Percentiles rank a stretch among this genome's conserved stretches.
These are phyloP conservation scores for Linnemannia schmuckeri DNA, from an alignment of 192 early-diverging fungal species.

Conservation along the genomic window DNA sequence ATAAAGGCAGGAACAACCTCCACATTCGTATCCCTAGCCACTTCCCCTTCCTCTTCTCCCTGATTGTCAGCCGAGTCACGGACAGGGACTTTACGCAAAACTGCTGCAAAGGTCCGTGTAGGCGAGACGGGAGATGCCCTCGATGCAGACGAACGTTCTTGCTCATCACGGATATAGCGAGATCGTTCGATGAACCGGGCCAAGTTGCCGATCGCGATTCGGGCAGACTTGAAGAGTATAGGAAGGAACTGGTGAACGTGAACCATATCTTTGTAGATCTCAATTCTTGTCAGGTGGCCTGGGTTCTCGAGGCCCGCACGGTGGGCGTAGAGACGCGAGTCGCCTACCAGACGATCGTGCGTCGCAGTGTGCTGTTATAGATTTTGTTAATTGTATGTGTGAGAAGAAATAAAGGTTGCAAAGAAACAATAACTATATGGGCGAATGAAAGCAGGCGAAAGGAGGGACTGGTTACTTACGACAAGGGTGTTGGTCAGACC, in stretches of 20 bases:
- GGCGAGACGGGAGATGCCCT: not conserved
- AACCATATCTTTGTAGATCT: conserved; percentile 31
- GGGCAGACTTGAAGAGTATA: conserved; percentile 7
- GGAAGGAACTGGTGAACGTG: conserved; percentile 23
- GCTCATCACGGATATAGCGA: not conserved
- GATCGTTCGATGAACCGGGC: conserved; percentile 30
- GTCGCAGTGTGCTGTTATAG: conserved; percentile 21
- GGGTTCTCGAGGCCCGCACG: conserved; percentile 27
- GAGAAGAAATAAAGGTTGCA: too few species aligned
- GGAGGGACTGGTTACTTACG: not conserved
- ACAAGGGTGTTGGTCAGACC: conserved; percentile 15
- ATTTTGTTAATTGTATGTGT: not conserved
- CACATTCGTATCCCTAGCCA: too few species aligned
- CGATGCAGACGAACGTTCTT: not conserved
- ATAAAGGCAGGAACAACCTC: conserved; percentile 9
- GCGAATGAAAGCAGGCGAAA: not conserved
- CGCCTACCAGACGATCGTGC: conserved; percentile 23
- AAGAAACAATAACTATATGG: too few species aligned
- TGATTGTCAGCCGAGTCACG: not conserved
- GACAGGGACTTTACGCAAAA: not conserved
- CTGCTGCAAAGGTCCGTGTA: not conserved
- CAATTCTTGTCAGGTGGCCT: not conserved
- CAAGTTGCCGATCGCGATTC: conserved; percentile 12
- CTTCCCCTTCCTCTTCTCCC: not conserved
- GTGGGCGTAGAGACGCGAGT: conserved; percentile 20